Conservation (phyloP, 305 asterid species). For the Rubia occidens region DNA sequence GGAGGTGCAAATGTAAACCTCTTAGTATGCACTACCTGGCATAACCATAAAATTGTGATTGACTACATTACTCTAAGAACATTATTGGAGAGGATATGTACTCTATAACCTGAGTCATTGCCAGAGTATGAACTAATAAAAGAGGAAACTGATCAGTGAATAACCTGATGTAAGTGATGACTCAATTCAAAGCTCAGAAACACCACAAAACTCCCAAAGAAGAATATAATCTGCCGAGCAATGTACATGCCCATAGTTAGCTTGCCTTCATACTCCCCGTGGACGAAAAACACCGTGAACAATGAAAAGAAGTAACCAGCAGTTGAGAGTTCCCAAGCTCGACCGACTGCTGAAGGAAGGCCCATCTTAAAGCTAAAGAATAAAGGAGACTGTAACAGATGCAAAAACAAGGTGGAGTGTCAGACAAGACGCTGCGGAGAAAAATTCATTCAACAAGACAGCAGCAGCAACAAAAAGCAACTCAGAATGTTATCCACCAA, state of each 20-base stretch:
- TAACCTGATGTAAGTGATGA: constrained; percentile 81
- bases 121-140: neutral
- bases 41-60: constrained; percentile 19
- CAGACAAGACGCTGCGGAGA: constrained; percentile 5
- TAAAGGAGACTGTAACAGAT: constrained; percentile 68
- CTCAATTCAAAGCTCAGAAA: constrained; percentile 81
- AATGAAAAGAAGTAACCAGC: constrained; percentile 47
- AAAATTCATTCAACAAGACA: neutral
- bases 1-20: constrained; percentile 82
- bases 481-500: neutral
- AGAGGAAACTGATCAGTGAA: constrained; percentile 13
- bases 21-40: constrained; percentile 75
- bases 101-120: neutral
- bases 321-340: constrained; percentile 56
- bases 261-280: constrained; percentile 37
- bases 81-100: neutral
- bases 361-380: constrained; percentile 91
- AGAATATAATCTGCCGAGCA: constrained; percentile 53
- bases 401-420: constrained; percentile 22
- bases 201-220: constrained; percentile 46
- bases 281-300: constrained; percentile 38
- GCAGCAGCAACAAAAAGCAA: neutral
- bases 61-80: constrained; percentile 3
- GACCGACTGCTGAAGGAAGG: constrained; percentile 47
- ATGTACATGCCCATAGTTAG: constrained; percentile 36